These are phyloP conservation scores for Hibiscus tridactylites DNA, from an alignment of 345 rosid species.

Conservation along the genomic window DNA sequence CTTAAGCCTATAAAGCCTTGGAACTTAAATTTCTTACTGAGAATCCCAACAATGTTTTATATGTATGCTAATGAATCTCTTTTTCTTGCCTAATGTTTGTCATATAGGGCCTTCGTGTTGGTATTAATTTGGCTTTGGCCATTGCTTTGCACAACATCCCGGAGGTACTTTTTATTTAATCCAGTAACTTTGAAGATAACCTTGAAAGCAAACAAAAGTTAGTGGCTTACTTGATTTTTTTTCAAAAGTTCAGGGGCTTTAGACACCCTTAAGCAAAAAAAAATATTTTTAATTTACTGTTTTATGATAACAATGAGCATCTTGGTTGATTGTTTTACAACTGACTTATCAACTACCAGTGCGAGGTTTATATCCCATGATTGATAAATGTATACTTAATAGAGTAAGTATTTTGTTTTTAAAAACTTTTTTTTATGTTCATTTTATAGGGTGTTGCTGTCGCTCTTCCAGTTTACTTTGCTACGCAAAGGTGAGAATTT, in stretches of 20 bases:
- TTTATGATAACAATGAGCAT: not conserved
- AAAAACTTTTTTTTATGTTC: not conserved
- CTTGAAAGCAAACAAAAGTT: not conserved
- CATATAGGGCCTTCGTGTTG: constrained; percentile 84
- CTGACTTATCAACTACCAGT: not conserved
- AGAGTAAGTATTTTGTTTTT: not conserved
- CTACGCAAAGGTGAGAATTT: constrained; percentile 77
- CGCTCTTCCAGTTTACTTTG: constrained; percentile 92
- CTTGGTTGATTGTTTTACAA: not conserved
- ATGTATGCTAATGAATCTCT: constrained; percentile 9
- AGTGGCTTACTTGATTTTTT: too few relatives aligned
- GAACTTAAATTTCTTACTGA: not conserved
- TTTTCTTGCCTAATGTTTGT: constrained; percentile 10
- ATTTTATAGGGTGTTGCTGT: constrained; percentile 87
- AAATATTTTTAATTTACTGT: not conserved
- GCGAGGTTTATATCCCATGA: not conserved
- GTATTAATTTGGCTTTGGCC: constrained; percentile 90
- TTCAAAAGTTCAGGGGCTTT: too few relatives aligned
- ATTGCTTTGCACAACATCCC: constrained; percentile 99
- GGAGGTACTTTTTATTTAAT: constrained; percentile 50
- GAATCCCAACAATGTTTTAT: not conserved
- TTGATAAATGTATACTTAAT: not conserved
- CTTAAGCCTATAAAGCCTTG: not conserved
- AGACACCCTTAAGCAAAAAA: too few relatives aligned
- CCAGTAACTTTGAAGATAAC: not conserved